Conservation (phyloP, 208 protist genomes). For the Naegleria fowleri region DNA sequence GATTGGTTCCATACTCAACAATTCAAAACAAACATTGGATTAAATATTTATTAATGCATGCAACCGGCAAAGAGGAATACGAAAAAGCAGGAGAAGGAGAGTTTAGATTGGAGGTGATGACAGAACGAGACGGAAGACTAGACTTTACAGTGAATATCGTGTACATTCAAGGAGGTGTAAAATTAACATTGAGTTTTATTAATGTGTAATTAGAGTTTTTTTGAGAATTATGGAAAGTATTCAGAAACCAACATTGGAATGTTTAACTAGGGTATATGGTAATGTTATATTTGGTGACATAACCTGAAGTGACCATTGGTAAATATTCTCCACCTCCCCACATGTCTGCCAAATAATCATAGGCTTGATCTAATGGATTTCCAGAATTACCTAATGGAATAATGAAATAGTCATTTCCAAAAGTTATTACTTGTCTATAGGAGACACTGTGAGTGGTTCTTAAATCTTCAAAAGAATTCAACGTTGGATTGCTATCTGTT, state of each 20-base stretch:
- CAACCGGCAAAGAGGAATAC: conserved; percentile 6
- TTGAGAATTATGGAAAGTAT: no score
- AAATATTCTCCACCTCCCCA: not conserved
- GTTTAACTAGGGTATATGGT: no score
- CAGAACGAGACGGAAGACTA: conserved; percentile 5
- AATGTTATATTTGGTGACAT: not conserved
- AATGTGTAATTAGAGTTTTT: not conserved
- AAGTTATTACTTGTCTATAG: not conserved
- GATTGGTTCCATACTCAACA: conserved; percentile 23
- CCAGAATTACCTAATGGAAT: not conserved
- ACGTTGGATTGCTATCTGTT: not conserved
- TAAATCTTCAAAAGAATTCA: not conserved
- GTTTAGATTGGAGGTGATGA: conserved; percentile 26
- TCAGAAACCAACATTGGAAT: no score
- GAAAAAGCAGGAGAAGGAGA: conserved; percentile 29
- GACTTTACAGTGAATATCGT: conserved; percentile 26
- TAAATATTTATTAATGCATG: conserved; percentile 26
- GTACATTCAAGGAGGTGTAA: conserved; percentile 24
- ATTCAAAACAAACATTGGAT: conserved; percentile 34
- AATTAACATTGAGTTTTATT: not conserved
- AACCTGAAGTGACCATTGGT: not conserved
- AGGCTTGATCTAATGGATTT: not conserved
- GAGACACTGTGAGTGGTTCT: not conserved
- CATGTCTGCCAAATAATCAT: not conserved
- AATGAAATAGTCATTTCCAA: not conserved